Base-by-base conservation (phyloP, 2,329 filamentous ascomycete genomes). In the Microdochium trichocladiopsis region DNA sequence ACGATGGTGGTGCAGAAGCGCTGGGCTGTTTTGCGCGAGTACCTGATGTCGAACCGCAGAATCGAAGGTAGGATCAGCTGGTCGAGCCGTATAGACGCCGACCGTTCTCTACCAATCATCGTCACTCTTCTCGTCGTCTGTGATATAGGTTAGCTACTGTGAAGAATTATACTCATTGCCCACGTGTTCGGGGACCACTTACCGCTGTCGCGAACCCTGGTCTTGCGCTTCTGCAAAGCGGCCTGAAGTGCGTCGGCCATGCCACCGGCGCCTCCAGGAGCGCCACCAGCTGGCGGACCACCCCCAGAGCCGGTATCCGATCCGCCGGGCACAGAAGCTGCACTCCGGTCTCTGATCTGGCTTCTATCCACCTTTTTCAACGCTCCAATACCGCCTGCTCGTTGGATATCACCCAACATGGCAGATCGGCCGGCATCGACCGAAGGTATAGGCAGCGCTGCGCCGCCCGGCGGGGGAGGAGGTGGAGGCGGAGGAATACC, bases 191-290 rank as follows among this genome's bases (percentile, higher is more conserved):
- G 22, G 50, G 62, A 43, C 12, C 11, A 86, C 89, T 83, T 83
- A 96, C 93, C 93, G 77, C 90, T 95, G 68, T 89, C 87, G 72
- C 89, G 90, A 67, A 96, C 93, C 77, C 95, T 96, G 70, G 90
- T 84, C 76, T 96, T 96, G 69, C 93, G 80, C 72, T 89, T 88
- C 64, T 86, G 83, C 61, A 92, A 70, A 53, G 87, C 88, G 55
- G 83, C 86, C 54, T 89, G 89, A 60, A 96, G 72, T 48, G 90
- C 92, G 72, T 87, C 90, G 22, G 90, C 90, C 79, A 96, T 82
- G 33, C 83, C 85, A 52, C 84, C 82, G 18, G 75, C 78, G 45
- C 78, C 78, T 49, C 73, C 67, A 49, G 75, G 61, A 58, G 43
- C 66, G 57, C 43, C 66, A 58, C 22, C 65, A 66, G 11, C 82